Evolutionary conservation across 176 grass and related monocot species (phyloP).

Genomic region (Cocos nucifera): DNA sequence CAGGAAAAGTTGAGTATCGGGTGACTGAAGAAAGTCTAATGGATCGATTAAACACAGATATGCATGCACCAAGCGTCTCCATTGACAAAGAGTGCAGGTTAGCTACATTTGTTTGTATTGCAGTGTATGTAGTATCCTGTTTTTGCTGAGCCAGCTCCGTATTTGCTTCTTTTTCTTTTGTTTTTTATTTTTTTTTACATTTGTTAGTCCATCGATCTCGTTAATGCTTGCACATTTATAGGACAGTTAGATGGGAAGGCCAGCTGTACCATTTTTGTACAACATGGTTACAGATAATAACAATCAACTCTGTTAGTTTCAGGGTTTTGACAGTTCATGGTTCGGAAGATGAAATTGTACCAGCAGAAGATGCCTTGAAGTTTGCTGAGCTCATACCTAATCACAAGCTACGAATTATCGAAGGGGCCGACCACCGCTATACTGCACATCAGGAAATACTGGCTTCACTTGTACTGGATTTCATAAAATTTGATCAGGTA

Average conservation of each 20-base stretch:
- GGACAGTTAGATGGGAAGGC: too few relatives aligned
- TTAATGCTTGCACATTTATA: too few relatives aligned
- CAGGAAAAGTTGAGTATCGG: background rate
- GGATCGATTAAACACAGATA: conserved; percentile 9
- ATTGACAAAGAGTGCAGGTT: conserved; percentile 15
- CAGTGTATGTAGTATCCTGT: background rate
- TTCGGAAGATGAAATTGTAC: conserved; percentile 9
- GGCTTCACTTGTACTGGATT: conserved; percentile 4
- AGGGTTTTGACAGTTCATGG: conserved; percentile 18
- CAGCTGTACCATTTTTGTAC: too few relatives aligned
- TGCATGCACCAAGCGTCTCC: conserved; percentile 8
- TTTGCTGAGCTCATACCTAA: conserved; percentile 6
- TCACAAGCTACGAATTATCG: conserved; percentile 11
- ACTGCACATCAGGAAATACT: conserved; percentile 4
- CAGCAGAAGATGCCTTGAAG: conserved; percentile 11
- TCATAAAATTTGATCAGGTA: background rate
- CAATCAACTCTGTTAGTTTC: background rate
- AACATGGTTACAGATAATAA: background rate
- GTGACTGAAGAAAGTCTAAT: conserved; percentile 21
- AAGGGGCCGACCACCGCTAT: conserved; percentile 11
- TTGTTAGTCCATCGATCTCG: background rate
- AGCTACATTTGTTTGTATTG: background rate
- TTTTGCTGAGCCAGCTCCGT: background rate
- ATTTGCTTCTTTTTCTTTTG: too few relatives aligned
- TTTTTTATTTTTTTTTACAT: background rate